Evolutionary conservation across 1,284 basidiomycete species (phyloP), one percentile per base, ranked within the genome.

Genomic region (Leccinum cinnamomeum): DNA sequence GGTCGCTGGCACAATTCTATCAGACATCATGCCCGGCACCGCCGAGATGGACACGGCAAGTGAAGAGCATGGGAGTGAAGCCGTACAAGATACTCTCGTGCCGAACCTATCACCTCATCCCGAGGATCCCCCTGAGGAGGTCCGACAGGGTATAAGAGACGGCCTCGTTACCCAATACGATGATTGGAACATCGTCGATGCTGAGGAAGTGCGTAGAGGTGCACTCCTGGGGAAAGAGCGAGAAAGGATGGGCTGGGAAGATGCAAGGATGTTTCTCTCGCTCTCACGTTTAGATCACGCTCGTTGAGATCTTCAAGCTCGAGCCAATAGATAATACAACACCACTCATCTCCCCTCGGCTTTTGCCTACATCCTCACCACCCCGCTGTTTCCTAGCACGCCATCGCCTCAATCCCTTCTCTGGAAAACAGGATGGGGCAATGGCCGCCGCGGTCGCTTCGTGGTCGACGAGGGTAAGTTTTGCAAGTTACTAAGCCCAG

Each of bases 161-260:
- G 78, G 81, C 3, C 51, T 69, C 11, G 82, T 93, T 5, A 82
- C 83, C 11, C 76, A 78, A 53, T 94, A 92, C 67, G 75, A 76
- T 14, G 86, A 88, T 65, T 95, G 92, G 93, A 85, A 82, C 74
- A 70, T 66, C 61, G 77, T 94, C 14, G 84, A 92, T 70, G 79
- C 75, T 16, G 90, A 89, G 70, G 92, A 95, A 73, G 70, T 82
- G 30, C 76, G 79, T 63, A 76, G 84, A 56, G 92, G 92, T 0
- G 72, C 79, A 62, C 71, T 69, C 46, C 62, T 77, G 25, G 88
- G 87, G 2, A 95, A 95, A 76, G 88, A 91, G 73, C 79, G 91
- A 56, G 93, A 95, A 77, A 82, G 93, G 65, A 88, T 95, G 85
- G 69, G 67, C 1, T 92, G 90, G 89, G 77, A 81, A 58, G 82